Percentiles rank a stretch among this genome's conserved stretches.
These are phyloP conservation scores for Magnolia sinica DNA, from an alignment of 164 flowering plant genomes.

Conservation along the genomic window DNA sequence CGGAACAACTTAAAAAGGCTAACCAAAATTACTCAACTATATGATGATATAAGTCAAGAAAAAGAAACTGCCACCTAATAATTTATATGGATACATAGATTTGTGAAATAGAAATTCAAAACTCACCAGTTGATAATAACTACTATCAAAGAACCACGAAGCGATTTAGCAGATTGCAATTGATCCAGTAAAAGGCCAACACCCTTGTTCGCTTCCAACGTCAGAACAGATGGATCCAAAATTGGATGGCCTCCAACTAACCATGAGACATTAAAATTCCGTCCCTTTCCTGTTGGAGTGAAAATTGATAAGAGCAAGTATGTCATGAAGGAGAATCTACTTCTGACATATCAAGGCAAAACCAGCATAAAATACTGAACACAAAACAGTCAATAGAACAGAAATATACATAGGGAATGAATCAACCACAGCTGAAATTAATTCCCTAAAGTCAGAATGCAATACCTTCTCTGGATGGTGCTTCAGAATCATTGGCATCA, in stretches of 20 bases:
- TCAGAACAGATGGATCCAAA: slow-evolving; percentile 53
- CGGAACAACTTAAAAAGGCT: background rate
- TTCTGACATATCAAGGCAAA: background rate
- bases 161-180: slow-evolving; percentile 48
- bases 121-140: slow-evolving; percentile 80
- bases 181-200: slow-evolving; percentile 53
- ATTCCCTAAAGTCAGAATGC: background rate
- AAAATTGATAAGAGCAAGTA: slow-evolving; percentile 10
- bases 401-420: background rate
- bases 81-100: background rate
- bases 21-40: background rate
- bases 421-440: slow-evolving; percentile 4
- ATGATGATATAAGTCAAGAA: background rate
- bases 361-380: background rate
- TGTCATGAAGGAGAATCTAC: background rate
- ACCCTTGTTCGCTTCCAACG: slow-evolving; percentile 61
- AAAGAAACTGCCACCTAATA: background rate
- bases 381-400: background rate
- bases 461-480: slow-evolving; percentile 53
- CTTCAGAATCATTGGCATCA: slow-evolving; percentile 48
- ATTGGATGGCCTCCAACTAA: slow-evolving; percentile 67
- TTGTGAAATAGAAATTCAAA: background rate
- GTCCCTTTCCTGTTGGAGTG: slow-evolving; percentile 37
- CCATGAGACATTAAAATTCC: slow-evolving; percentile 66
- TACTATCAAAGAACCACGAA: slow-evolving; percentile 61